Evolutionary conservation across 2,329 filamentous ascomycete species (phyloP), one percentile per base, ranked within the genome.

Genomic region (Laburnicola sp.): DNA sequence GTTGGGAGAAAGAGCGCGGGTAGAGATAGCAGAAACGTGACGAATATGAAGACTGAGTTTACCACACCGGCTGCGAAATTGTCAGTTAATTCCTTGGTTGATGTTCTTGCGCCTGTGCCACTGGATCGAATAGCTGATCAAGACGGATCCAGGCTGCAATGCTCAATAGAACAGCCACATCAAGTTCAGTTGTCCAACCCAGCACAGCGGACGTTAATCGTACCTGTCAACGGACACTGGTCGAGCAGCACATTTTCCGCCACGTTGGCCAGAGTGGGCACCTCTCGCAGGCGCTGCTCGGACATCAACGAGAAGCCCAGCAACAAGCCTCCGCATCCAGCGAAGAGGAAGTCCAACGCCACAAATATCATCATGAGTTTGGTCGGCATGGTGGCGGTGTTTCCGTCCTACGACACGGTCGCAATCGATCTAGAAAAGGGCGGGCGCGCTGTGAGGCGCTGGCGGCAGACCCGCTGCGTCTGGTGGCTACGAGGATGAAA

Each of bases 11-110:
- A 79, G 48, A 93, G 76, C n/a, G 83, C 88, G 2, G 88, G 88
- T 11, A 94, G 74, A 5, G 87, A 88, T 54, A 86, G 69, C 48
- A 86, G 63, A 72, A 91, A 91, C 23, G 86, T 85, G 62, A 84
- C 66, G 71, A 93, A 85, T 68, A 91, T 82, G 65, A 92, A 77
- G 63, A 86, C 78, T 54, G 86, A 82, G 71, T 92, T 92, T 66
- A 80, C 85, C 57, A 92, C 84, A 52, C 85, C 87, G 45, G 85
- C 88, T 82, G 48, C 45, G 51, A 38, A 41, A 40, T 32, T 58
- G 62, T 65, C 56, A 66, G 62, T 65, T 28, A 51, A 38, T 48
- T 42, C 23, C 32, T 37, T 54, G 28, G 32, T 28, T 27, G 11
- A 32, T 11, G 27, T 38, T 31, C 32, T 32, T 31, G 32, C n/a